Evolutionary conservation across 75 land plant species (phyloP).

Genomic region (Isoetes taiwanensis): DNA sequence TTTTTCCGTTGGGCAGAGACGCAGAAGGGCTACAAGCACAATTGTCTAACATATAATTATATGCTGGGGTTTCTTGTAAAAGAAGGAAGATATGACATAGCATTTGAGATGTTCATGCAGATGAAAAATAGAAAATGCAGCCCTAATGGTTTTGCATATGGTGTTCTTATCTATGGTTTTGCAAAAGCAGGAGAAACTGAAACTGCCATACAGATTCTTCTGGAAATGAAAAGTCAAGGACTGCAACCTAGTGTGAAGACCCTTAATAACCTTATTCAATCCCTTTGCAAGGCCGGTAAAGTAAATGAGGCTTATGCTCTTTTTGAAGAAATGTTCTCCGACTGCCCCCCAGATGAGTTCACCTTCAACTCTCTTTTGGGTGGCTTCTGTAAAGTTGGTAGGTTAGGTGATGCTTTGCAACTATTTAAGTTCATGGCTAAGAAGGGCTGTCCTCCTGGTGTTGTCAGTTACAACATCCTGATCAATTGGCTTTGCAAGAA

Average conservation of each 20-base stretch:
- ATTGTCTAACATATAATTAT: too few relatives aligned
- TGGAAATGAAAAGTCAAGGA: slow-evolving; percentile 41
- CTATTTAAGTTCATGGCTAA: not conserved
- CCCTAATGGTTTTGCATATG: slow-evolving; percentile 67
- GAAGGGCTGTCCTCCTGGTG: not conserved
- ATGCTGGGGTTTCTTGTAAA: slow-evolving; percentile 43
- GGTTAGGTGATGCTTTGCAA: slow-evolving; percentile 20
- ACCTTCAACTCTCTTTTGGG: slow-evolving; percentile 40
- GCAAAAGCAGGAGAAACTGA: slow-evolving; percentile 34
- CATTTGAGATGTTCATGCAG: slow-evolving; percentile 24
- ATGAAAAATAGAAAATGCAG: slow-evolving; percentile 35
- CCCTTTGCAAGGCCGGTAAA: slow-evolving; percentile 29
- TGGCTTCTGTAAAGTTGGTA: slow-evolving; percentile 18
- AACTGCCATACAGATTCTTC: slow-evolving; percentile 44
- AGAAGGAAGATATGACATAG: slow-evolving; percentile 32
- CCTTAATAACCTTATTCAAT: slow-evolving; percentile 33
- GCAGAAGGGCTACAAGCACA: too few relatives aligned
- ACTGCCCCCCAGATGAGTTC: slow-evolving; percentile 3
- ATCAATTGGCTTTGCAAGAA: not conserved
- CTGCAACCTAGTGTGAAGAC: slow-evolving; percentile 48
- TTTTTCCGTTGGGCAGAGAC: too few relatives aligned
- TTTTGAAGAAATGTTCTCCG: slow-evolving; percentile 44
- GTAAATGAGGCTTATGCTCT: slow-evolving; percentile 26
- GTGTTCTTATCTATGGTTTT: slow-evolving; percentile 43
- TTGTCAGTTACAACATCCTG: not conserved